Conservation (phyloP, 1,284 basidiomycete genomes). For the Austroboletus niveus region DNA sequence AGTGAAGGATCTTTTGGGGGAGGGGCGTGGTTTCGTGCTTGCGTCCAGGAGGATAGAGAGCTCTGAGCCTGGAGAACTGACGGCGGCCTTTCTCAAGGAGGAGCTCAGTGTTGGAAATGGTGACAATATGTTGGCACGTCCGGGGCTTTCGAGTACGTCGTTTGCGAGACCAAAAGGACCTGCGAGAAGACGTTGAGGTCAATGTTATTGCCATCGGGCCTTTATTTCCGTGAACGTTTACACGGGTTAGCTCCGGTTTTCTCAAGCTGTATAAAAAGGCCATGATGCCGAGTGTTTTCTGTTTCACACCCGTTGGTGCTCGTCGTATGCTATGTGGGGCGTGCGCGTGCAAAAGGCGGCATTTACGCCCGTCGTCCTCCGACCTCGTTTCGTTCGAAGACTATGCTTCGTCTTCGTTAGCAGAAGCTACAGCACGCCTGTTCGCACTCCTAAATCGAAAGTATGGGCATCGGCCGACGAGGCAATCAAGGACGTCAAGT, state of each 20-base stretch:
- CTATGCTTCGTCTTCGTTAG: conserved; percentile 10
- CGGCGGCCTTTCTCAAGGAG: conserved; percentile 57
- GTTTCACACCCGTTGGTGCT: background rate
- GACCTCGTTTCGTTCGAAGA: background rate
- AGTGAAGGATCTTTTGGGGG: conserved; percentile 51
- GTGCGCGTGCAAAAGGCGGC: conserved; percentile 13
- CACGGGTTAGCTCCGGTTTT: conserved; percentile 19
- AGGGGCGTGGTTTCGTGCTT: conserved; percentile 41
- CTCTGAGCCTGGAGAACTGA: conserved; percentile 72
- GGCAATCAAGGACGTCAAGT: conserved; percentile 80
- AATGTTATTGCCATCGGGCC: background rate
- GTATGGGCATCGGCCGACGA: conserved; percentile 79
- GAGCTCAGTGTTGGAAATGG: conserved; percentile 46
- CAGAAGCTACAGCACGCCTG: conserved; percentile 25
- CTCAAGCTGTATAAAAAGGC: background rate
- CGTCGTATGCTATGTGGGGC: conserved; percentile 17
- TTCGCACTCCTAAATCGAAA: conserved; percentile 53
- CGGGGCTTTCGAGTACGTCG: conserved; percentile 36
- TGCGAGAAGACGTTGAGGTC: conserved; percentile 37
- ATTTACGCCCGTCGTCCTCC: conserved; percentile 13
- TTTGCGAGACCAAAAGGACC: conserved; percentile 67
- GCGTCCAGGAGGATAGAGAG: conserved; percentile 74
- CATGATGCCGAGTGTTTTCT: background rate
- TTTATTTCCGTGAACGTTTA: background rate
- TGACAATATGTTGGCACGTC: conserved; percentile 3